Conservation (phyloP, 2,329 filamentous ascomycete species). For the Monosporascus sp. region DNA sequence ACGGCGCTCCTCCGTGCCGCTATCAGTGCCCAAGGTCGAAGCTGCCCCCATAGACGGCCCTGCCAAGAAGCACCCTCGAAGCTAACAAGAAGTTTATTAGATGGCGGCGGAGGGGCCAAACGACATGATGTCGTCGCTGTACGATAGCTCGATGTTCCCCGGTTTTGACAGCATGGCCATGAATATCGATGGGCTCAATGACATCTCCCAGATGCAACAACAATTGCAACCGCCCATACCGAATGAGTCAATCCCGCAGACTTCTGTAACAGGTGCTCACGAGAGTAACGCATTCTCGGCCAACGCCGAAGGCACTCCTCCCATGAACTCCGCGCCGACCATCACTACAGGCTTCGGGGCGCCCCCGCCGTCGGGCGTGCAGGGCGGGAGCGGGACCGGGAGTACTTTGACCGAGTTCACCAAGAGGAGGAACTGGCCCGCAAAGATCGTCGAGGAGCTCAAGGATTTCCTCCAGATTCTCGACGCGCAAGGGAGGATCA, state of each 20-base stretch:
- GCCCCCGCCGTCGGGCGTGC: slow-evolving; percentile 18
- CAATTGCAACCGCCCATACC: slow-evolving; percentile 13
- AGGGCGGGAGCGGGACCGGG: slow-evolving; percentile 33
- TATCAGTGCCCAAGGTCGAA: background rate
- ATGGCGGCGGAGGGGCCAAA: slow-evolving; percentile 20
- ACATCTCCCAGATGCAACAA: slow-evolving; percentile 16
- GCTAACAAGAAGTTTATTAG: slow-evolving; percentile 8
- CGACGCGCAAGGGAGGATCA: slow-evolving; percentile 74
- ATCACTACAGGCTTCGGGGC: slow-evolving; percentile 28
- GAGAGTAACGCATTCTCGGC: slow-evolving; percentile 14
- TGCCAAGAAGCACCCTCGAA: background rate
- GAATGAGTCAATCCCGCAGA: slow-evolving; percentile 13
- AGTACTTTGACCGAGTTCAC: slow-evolving; percentile 53
- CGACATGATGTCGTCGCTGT: slow-evolving; percentile 23
- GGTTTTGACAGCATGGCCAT: slow-evolving; percentile 21
- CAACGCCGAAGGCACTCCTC: slow-evolving; percentile 16
- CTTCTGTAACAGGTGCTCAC: slow-evolving; percentile 11
- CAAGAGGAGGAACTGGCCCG: slow-evolving; percentile 71
- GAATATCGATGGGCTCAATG: slow-evolving; percentile 22
- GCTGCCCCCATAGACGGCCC: slow-evolving; percentile 3
- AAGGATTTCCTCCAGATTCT: slow-evolving; percentile 86
- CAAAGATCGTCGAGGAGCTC: slow-evolving; percentile 82
- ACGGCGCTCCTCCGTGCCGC: background rate
- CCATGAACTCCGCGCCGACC: slow-evolving; percentile 10
- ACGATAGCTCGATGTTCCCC: slow-evolving; percentile 20